phyloP scores from a whole-genome alignment of 306 rosid genomes.

The Trifolium pratense region DNA sequence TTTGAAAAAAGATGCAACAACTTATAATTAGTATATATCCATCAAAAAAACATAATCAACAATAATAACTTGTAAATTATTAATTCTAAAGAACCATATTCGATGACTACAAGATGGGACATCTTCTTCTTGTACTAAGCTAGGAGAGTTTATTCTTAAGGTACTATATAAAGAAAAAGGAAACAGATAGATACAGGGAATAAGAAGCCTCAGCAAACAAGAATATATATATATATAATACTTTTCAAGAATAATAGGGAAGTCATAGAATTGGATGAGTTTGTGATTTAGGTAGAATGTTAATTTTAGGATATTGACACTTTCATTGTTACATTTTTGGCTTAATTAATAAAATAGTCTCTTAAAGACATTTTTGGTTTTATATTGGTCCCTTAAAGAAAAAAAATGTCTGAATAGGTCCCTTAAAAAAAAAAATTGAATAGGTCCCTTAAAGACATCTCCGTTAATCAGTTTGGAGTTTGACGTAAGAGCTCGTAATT shows the following conservation, averaged over 20 bases:
- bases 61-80: neutral
- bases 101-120: neutral
- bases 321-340: neutral
- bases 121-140: conserved; percentile 15
- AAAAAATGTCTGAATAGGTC: too few species aligned
- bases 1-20: conserved; percentile 37
- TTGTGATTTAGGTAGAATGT: neutral
- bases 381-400: too few species aligned
- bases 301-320: neutral
- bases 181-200: neutral
- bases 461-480: too few species aligned
- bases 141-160: conserved; percentile 7
- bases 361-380: too few species aligned
- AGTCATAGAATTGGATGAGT: conserved; percentile 1
- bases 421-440: too few species aligned
- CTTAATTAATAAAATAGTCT: too few species aligned
- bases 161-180: neutral
- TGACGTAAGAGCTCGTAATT: too few species aligned
- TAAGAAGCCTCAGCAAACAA: neutral
- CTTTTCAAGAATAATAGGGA: neutral
- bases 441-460: too few species aligned
- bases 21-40: neutral
- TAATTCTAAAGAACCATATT: neutral
- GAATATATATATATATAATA: too few species aligned
- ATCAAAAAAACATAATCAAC: neutral